Evolutionary conservation across 139 green algal genomes (phyloP), one percentile per base, ranked within the genome.

Genomic region (Closterium sp.): DNA sequence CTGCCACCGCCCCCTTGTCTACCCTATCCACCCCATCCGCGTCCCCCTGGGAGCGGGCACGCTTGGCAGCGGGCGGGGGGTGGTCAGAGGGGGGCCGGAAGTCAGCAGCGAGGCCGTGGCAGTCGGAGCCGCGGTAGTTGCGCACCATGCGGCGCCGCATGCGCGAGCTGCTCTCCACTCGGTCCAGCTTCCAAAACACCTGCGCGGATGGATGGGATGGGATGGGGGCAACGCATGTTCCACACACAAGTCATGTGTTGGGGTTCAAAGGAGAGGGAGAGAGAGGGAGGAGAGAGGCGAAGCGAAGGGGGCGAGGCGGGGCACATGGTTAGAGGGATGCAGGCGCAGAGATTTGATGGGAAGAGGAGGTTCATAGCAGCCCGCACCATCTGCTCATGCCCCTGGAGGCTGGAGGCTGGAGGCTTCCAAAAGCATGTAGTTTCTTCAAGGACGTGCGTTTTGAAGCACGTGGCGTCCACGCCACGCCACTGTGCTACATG

Each of bases 101-200:
- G 32, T 90, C 87, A 29, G 87, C 87, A 42, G 87, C 87, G 13
- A 31, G 28, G 28, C 87, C 87, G 28, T 34, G 24, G 32, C 32
- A 31, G 32, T 34, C 30, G 87, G 24, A 29, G 30, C 38, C 89
- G 29, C 90, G 42, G n/a, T 94, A 94, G 27, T 90, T 94, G 32
- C 88, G 79, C 62, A 73, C 90, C 27, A 94, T 91, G 21, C 91
- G 88, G 1, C 31, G 91, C n/a, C 91, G 32, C 91, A 90, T 70
- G 30, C 91, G 50, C 28, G n/a, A 28, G 32, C 29, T 24, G 28
- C 19, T 94, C 31, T 94, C 91, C 31, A 31, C 93, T 0, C 50
- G 22, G 88, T 94, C 91, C 30, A 94, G 29, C 85, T 93, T 94
- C 91, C 91, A 94, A 70, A 79, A 79, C 62, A 79, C 62, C 62